phyloP scores from a whole-genome alignment of 1,284 basidiomycete genomes.

The Puccinia novopanici region DNA sequence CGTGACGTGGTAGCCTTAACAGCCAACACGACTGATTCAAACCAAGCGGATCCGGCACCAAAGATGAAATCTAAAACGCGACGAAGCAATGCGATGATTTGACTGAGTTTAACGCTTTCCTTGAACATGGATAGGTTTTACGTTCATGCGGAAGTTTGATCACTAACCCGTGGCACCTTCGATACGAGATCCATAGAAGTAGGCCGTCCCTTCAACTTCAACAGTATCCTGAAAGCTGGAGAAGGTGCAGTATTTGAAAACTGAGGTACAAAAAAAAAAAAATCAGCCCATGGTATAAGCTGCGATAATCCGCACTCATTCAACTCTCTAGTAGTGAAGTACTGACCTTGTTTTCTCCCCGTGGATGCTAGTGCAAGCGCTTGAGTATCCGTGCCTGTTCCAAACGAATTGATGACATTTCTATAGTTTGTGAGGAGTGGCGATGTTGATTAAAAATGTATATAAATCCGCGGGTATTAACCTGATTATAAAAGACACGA shows the following conservation, averaged over 20 bases:
- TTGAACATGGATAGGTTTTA: too few species aligned
- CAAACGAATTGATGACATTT: conserved; percentile 31
- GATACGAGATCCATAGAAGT: conserved; percentile 30
- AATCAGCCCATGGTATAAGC: too few species aligned
- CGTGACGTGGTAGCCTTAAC: background rate
- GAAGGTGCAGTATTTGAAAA: conserved; percentile 22
- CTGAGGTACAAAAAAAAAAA: too few species aligned
- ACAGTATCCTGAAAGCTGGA: conserved; percentile 43
- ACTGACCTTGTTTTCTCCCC: conserved; percentile 20
- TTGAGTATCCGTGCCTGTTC: conserved; percentile 41
- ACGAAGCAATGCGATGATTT: too few species aligned
- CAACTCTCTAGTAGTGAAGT: background rate
- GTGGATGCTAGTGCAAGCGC: conserved; percentile 22
- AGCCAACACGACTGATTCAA: conserved; percentile 22
- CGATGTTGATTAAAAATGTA: too few species aligned
- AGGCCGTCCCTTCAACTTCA: background rate
- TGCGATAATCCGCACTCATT: background rate
- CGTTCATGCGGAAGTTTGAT: background rate
- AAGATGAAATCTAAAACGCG: conserved; percentile 30
- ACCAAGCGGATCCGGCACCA: conserved; percentile 34
- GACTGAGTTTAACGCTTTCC: too few species aligned
- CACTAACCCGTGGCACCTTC: conserved; percentile 39
- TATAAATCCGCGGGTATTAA: background rate
- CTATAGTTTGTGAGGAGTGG: too few species aligned
- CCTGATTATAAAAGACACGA: background rate